Conservation (phyloP, 2,329 filamentous ascomycete genomes). For the Fusarium decemcellulare region DNA sequence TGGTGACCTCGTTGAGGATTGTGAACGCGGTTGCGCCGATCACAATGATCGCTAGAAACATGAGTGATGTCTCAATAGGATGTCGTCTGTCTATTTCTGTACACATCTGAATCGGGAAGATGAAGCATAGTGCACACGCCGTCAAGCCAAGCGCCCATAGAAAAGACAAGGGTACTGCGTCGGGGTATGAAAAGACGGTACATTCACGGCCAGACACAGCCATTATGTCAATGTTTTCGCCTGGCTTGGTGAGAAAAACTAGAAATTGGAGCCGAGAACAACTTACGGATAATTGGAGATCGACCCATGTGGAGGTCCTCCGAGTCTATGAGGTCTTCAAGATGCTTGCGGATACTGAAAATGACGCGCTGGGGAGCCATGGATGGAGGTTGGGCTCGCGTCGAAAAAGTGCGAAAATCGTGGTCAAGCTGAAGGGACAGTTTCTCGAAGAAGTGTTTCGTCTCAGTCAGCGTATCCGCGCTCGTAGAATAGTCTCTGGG, state of each 20-base stretch:
- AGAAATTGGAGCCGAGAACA: too few species aligned
- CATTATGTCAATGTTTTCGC: slow-evolving; percentile 46
- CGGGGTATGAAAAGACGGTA: slow-evolving; percentile 28
- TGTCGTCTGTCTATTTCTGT: slow-evolving; percentile 22
- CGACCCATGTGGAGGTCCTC: slow-evolving; percentile 32
- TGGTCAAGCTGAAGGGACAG: slow-evolving; percentile 45
- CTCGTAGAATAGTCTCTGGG: neutral
- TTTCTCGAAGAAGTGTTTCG: slow-evolving; percentile 47
- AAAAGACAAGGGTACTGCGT: slow-evolving; percentile 35
- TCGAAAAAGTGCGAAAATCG: slow-evolving; percentile 34
- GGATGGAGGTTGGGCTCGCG: slow-evolving; percentile 23
- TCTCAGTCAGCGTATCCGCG: neutral
- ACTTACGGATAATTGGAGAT: slow-evolving; percentile 44
- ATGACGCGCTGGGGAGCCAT: slow-evolving; percentile 43
- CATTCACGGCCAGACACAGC: slow-evolving; percentile 37
- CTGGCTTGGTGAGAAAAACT: slow-evolving; percentile 17
- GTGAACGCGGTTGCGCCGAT: slow-evolving; percentile 31
- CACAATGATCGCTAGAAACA: slow-evolving; percentile 16
- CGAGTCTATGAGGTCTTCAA: slow-evolving; percentile 45
- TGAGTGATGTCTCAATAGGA: neutral
- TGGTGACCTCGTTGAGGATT: slow-evolving; percentile 42
- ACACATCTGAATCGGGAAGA: slow-evolving; percentile 37
- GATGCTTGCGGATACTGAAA: slow-evolving; percentile 45
- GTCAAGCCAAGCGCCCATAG: slow-evolving; percentile 33
- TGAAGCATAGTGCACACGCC: slow-evolving; percentile 23